Conservation (phyloP, 1,139 yeast genomes). For the Scheffersomyces titani region DNA sequence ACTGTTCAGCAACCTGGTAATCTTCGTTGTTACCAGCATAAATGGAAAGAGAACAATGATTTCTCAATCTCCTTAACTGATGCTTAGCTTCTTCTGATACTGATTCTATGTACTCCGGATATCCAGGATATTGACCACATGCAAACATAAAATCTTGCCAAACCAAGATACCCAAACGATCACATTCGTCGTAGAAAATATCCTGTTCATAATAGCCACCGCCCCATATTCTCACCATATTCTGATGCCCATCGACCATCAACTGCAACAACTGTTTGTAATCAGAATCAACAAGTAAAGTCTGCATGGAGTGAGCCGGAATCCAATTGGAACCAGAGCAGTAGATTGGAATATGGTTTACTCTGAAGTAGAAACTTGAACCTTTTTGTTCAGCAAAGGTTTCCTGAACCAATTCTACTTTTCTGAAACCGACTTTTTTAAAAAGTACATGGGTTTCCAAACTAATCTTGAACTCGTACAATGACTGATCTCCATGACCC, state of each 20-base stretch:
- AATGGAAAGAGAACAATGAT: conserved; percentile 33
- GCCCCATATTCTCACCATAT: conserved; percentile 51
- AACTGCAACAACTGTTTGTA: conserved; percentile 35
- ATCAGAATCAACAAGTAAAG: conserved; percentile 28
- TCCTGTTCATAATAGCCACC: conserved; percentile 50
- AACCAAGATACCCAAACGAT: conserved; percentile 40
- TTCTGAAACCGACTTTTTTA: conserved; percentile 35
- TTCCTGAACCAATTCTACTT: conserved; percentile 39
- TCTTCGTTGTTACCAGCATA: conserved; percentile 51
- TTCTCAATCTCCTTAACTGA: conserved; percentile 39
- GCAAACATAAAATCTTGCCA: conserved; percentile 60
- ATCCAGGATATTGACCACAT: conserved; percentile 50
- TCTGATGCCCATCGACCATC: conserved; percentile 39
- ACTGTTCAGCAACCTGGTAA: conserved; percentile 42
- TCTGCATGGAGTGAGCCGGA: conserved; percentile 44
- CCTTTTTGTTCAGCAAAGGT: conserved; percentile 20
- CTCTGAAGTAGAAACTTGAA: conserved; percentile 35
- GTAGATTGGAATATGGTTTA: conserved; percentile 40
- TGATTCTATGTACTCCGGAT: conserved; percentile 24
- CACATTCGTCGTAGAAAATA: conserved; percentile 44
- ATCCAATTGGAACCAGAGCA: conserved; percentile 50
- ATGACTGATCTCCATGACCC: conserved; percentile 36
- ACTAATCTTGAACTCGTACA: conserved; percentile 26
- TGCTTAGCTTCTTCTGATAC: conserved; percentile 33
- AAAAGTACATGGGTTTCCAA: conserved; percentile 3